Conservation (phyloP, 495 filamentous ascomycete genomes). For the Parmelia sp. region DNA sequence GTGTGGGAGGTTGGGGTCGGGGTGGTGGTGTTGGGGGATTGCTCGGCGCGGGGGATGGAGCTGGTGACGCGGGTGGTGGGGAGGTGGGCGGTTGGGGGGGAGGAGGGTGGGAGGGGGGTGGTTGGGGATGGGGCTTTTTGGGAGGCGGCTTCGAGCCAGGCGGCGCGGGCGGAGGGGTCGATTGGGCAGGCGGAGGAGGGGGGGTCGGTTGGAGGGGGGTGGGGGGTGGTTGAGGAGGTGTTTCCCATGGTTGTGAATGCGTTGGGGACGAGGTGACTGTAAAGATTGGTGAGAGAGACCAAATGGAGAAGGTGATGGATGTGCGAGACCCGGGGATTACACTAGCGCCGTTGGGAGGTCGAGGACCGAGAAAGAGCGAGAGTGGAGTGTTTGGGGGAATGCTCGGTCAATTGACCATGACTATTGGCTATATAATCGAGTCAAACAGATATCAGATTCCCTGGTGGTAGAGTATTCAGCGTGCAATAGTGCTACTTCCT, state of each 20-base stretch:
- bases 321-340: background rate
- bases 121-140: conserved; percentile 29
- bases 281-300: background rate
- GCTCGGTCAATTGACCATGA: background rate
- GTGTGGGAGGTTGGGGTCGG: conserved; percentile 38
- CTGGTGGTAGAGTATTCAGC: background rate
- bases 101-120: conserved; percentile 15
- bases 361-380: background rate
- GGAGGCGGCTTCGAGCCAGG: conserved; percentile 56
- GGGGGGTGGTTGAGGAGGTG: conserved; percentile 12
- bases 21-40: conserved; percentile 36
- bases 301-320: background rate
- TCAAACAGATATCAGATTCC: background rate
- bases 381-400: background rate
- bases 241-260: conserved; percentile 17
- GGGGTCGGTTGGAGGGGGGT: conserved; percentile 28
- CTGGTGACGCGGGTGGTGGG: conserved; percentile 34
- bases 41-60: conserved; percentile 67
- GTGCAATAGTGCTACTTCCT: background rate
- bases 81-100: conserved; percentile 33
- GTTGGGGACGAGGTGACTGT: no score
- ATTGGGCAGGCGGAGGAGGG: conserved; percentile 63
- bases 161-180: conserved; percentile 75
- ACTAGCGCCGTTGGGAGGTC: background rate
- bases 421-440: no score